Base-by-base conservation (phyloP, 352 stramenopile species). In the Phytophthora tentaculata region DNA sequence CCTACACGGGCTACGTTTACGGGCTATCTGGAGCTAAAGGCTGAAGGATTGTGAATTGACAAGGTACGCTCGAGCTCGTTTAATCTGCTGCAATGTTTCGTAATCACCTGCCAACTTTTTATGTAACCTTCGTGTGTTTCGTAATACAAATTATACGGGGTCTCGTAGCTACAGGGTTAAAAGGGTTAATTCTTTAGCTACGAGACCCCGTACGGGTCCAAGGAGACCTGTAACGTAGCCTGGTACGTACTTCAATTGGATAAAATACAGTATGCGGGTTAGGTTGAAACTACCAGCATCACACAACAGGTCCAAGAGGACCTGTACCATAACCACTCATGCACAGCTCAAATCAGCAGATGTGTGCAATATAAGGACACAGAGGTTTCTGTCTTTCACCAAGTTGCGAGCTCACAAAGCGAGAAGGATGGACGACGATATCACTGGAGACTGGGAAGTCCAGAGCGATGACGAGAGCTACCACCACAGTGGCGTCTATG, bases 301-400 rank as follows among this genome's bases (percentile, higher is more conserved):
- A 24, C 48, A 37, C 10, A 43, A 39, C 5, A 55, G 48, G 48
- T 41, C 17, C 17, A n/a, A 2, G 2, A 1, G 17, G 7, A 55
- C 48, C 48, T 55, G 48, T 55, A 55, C 24, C 14, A 41, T 4
- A 55, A 17, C 48, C 48, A 55, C 3, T 24, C 24, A 14, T 37
- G 47, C 5, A 3, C 3, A 14, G 5, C 2, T 39, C 13, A 37
- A 23, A 37, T 13, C 47, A 37, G 23, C 14, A 22, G 47, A 8
- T 53, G 28, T 8, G 28, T 32, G 28, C 12, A 13, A 3, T 53
- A 53, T 53, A 53, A 53, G 47, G 5, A 1, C 12, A 9, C 12
- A 53, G 12, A 53, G 47, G 23, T 53, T 53, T 22, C 6, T n/a
- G 2, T 14, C 10, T 9, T 14, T 9, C 32, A 14, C 8, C 43